phyloP scores from a whole-genome alignment of 2,329 filamentous ascomycete genomes.

The Penicillium sp. region DNA sequence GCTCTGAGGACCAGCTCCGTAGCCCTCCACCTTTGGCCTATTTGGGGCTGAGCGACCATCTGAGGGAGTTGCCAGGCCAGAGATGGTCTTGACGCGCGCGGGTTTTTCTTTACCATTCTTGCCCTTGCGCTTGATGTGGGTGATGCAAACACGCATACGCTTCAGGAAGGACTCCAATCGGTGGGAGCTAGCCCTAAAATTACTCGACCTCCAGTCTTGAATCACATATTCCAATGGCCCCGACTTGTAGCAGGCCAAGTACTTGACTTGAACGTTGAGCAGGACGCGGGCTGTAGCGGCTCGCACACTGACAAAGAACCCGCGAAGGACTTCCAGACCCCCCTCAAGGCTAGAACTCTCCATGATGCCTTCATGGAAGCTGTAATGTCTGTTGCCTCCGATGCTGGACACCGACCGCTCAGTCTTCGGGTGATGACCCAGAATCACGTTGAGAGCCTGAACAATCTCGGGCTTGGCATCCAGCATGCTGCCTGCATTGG shows the following conservation, averaged over 20 bases:
- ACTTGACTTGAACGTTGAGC: conserved; percentile 65
- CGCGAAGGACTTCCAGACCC: conserved; percentile 60
- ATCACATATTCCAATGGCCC: conserved; percentile 46
- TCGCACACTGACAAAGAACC: conserved; percentile 64
- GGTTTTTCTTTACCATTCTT: conserved; percentile 33
- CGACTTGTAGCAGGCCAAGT: conserved; percentile 59
- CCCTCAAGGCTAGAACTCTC: conserved; percentile 48
- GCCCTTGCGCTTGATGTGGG: conserved; percentile 44
- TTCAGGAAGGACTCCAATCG: conserved; percentile 42
- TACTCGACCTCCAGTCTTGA: conserved; percentile 28
- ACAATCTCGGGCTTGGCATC: conserved; percentile 53
- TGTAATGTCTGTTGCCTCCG: conserved; percentile 59
- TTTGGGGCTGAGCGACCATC: conserved; percentile 41
- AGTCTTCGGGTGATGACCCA: conserved; percentile 52
- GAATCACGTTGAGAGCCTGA: conserved; percentile 61
- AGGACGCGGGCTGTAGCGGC: conserved; percentile 60
- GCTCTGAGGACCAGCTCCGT: conserved; percentile 53
- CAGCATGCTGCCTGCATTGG: conserved; percentile 40
- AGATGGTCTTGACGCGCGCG: conserved; percentile 50
- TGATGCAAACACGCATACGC: conserved; percentile 43
- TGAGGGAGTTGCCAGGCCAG: conserved; percentile 44
- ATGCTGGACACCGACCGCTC: conserved; percentile 46
- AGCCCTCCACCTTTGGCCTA: conserved; percentile 37
- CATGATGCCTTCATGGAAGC: conserved; percentile 34
- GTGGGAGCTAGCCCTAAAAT: conserved; percentile 20